Evolutionary conservation across 129 eudicot genomes (phyloP).

Genomic region (Saposhnikovia divaricata): DNA sequence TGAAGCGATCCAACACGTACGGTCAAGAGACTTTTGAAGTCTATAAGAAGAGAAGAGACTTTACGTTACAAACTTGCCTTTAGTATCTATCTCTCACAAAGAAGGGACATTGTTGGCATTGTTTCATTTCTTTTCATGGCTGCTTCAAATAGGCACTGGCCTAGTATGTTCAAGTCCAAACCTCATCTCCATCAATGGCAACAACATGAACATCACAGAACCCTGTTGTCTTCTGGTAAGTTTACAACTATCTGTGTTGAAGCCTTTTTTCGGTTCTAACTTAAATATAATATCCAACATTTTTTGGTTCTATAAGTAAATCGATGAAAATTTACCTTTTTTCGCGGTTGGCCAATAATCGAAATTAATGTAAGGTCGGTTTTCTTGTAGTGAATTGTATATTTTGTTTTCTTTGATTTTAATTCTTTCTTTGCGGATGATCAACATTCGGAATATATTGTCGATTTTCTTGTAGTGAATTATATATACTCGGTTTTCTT

Average conservation of each 20-base stretch:
- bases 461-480: too few relatives aligned
- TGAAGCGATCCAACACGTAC: slow-evolving; percentile 7
- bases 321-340: neutral
- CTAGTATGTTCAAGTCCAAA: slow-evolving; percentile 94
- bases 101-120: neutral
- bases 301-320: too few relatives aligned
- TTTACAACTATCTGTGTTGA: too few relatives aligned
- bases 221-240: slow-evolving; percentile 32
- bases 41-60: slow-evolving; percentile 1
- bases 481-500: too few relatives aligned
- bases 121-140: slow-evolving; percentile 29
- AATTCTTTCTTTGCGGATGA: too few relatives aligned
- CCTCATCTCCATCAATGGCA: slow-evolving; percentile 62
- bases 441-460: too few relatives aligned
- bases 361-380: too few relatives aligned
- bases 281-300: too few relatives aligned
- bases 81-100: neutral
- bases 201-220: slow-evolving; percentile 45
- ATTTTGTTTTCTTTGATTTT: too few relatives aligned
- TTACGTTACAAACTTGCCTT: slow-evolving; percentile 1
- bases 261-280: too few relatives aligned
- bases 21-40: neutral
- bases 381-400: too few relatives aligned
- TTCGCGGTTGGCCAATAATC: too few relatives aligned
- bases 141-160: slow-evolving; percentile 98